Base-by-base conservation (phyloP, 2,329 filamentous ascomycete species). In the Colletotrichum gigasporum region DNA sequence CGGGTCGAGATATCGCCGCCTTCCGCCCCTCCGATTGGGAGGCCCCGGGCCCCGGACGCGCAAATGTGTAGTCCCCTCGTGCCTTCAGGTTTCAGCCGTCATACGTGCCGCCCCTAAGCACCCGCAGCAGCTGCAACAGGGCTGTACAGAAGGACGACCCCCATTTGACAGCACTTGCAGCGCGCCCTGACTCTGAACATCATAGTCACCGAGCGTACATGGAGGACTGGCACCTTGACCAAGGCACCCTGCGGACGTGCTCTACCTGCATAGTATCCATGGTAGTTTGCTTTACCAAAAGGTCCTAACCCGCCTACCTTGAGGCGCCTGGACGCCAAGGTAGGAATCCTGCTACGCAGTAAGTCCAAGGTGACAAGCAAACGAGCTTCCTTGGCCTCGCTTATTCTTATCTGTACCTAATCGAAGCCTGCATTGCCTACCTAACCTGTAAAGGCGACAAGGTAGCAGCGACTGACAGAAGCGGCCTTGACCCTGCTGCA, bases 61-160 rank as follows among this genome's bases (percentile, higher is more conserved):
- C 22, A 24, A 37, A 28, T 63, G 44, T 44, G 59, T 28, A 44
- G 32, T 37, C 16, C 59, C 51, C 42, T 57, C 35, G 52, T 28
- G 20, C 34, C 44, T 32, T 20, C 18, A 39, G 54, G 60, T 59
- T 63, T 59, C 54, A 53, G 24, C 60, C 30, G n/a, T 16, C 28
- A 47, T 60, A 53, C 37, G 37, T 60, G 30, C 37, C 22, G 30
- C 22, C 53, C 39, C 52, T 47, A 63, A 60, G 60, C 30, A 60
- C 10, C 53, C 32, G 39, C 39, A n/a, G 37, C 16, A 24, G 37
- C 16, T 59, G 60, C 37, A n/a, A 42, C 52, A 28, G 18, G 32
- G 11, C 41, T 24, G 28, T 28, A 30, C 39, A 50, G 32, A 26
- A 18, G 16, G 34, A n/a, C 14, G n/a, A 28, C 30, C 20, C 16